Percentiles rank a stretch among this genome's conserved stretches.
These are phyloP conservation scores for Chaetomium cochliodes DNA, from an alignment of 495 filamentous ascomycete genomes.

Conservation along the genomic window DNA sequence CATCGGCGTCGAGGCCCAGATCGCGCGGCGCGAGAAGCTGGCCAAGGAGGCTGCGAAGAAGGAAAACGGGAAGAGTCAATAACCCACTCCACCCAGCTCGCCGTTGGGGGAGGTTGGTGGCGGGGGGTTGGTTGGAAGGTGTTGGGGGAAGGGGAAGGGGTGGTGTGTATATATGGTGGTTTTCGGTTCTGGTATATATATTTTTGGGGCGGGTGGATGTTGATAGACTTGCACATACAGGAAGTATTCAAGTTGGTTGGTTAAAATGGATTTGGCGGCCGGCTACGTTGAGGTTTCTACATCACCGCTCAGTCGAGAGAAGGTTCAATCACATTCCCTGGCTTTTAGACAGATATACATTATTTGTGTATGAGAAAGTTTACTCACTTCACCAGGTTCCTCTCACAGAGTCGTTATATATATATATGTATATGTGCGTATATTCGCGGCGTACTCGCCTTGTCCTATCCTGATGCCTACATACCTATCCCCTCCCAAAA, in stretches of 20 bases:
- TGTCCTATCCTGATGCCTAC: background rate
- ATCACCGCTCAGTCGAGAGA: no score
- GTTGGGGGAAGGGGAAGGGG: no score
- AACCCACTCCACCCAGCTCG: background rate
- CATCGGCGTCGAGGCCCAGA: constrained; percentile 83
- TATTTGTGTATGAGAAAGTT: no score
- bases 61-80: constrained; percentile 46
- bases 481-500: background rate
- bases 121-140: no score
- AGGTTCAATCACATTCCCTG: no score
- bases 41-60: constrained; percentile 71
- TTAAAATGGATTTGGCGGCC: background rate
- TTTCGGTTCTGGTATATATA: constrained; percentile 7
- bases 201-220: background rate
- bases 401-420: no score
- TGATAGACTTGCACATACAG: background rate
- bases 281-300: no score
- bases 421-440: background rate
- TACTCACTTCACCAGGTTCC: no score
- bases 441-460: background rate
- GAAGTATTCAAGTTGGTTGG: background rate
- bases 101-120: background rate
- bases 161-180: constrained; percentile 3
- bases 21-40: constrained; percentile 78
- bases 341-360: no score